A percentile compares a stretch with the other conserved stretches of the same genome.
These are phyloP conservation scores for Epicoccum sorghinum DNA, from an alignment of 2,329 filamentous ascomycete species.

Conservation along the genomic window DNA sequence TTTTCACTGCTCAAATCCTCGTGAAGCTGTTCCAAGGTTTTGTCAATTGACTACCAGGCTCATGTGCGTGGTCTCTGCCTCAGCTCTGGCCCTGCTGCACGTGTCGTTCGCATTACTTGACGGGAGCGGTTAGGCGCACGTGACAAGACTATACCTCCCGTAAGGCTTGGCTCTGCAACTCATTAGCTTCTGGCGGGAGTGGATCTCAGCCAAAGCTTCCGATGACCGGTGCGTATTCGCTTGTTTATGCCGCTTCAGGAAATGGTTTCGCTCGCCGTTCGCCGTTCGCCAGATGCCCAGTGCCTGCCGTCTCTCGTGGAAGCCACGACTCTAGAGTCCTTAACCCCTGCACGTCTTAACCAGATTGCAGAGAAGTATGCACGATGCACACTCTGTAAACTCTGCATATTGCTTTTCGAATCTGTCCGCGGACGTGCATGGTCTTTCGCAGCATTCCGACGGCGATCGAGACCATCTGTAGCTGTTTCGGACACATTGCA, in stretches of 20 bases:
- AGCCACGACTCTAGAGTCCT: slow-evolving; percentile 17
- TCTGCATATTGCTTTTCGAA: slow-evolving; percentile 4
- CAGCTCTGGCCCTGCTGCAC: slow-evolving; percentile 12
- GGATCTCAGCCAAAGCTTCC: slow-evolving; percentile 22
- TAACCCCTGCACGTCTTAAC: slow-evolving; percentile 6
- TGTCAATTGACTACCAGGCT: background rate
- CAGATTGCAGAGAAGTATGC: slow-evolving; percentile 5
- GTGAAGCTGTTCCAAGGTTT: background rate
- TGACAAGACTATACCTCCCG: slow-evolving; percentile 14
- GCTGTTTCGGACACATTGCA: slow-evolving; percentile 8
- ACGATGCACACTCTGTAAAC: background rate
- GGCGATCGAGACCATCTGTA: slow-evolving; percentile 1
- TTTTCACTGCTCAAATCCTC: background rate
- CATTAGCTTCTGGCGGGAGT: slow-evolving; percentile 21
- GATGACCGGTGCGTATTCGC: slow-evolving; percentile 20
- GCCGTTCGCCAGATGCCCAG: slow-evolving; percentile 22
- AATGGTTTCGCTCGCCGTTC: slow-evolving; percentile 20
- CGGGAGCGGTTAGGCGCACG: slow-evolving; percentile 23
- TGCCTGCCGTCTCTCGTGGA: slow-evolving; percentile 29
- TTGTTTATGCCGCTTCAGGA: slow-evolving; percentile 20
- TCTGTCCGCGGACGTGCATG: background rate
- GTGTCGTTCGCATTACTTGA: slow-evolving; percentile 33
- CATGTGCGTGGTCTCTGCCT: background rate
- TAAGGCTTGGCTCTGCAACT: slow-evolving; percentile 18
- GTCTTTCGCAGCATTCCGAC: background rate